These are phyloP conservation scores for Kodamaea leandrae DNA, from an alignment of 805 yeast genomes.

Conservation along the genomic window DNA sequence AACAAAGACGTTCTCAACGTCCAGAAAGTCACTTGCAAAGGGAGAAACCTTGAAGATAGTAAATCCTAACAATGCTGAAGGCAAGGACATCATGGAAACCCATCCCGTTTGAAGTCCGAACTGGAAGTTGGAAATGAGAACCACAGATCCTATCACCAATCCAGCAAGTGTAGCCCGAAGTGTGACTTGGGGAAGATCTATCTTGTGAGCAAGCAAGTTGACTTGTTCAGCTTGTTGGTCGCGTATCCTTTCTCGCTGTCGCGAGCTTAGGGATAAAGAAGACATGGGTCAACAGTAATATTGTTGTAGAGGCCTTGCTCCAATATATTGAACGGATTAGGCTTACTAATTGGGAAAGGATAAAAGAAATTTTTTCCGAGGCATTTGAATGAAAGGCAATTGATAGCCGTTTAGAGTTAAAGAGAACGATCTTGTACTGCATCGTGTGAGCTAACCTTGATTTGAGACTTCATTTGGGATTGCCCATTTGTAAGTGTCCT, in stretches of 20 bases:
- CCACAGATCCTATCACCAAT: conserved; percentile 78
- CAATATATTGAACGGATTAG: not conserved
- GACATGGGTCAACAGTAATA: not conserved
- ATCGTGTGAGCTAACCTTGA: too few relatives aligned
- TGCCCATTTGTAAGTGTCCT: too few relatives aligned
- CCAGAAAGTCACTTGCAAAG: conserved; percentile 50
- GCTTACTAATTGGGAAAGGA: not conserved
- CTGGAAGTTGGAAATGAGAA: conserved; percentile 87
- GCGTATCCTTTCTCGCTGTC: not conserved
- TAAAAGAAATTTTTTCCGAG: not conserved
- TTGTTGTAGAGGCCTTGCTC: not conserved
- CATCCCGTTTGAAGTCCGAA: conserved; percentile 97
- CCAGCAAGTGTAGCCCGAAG: conserved; percentile 74
- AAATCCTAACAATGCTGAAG: conserved; percentile 85
- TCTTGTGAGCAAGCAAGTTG: conserved; percentile 37
- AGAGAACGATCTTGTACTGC: not conserved
- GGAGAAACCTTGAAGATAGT: conserved; percentile 70
- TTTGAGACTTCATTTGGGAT: too few relatives aligned
- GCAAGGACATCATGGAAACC: conserved; percentile 99
- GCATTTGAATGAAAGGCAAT: not conserved
- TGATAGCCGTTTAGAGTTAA: not conserved
- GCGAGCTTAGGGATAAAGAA: not conserved
- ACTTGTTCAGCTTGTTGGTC: not conserved
- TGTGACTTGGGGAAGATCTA: conserved; percentile 63
- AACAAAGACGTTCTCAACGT: conserved; percentile 90